phyloP scores from a whole-genome alignment of 805 yeast species.

The Wickerhamiella dianesei region DNA sequence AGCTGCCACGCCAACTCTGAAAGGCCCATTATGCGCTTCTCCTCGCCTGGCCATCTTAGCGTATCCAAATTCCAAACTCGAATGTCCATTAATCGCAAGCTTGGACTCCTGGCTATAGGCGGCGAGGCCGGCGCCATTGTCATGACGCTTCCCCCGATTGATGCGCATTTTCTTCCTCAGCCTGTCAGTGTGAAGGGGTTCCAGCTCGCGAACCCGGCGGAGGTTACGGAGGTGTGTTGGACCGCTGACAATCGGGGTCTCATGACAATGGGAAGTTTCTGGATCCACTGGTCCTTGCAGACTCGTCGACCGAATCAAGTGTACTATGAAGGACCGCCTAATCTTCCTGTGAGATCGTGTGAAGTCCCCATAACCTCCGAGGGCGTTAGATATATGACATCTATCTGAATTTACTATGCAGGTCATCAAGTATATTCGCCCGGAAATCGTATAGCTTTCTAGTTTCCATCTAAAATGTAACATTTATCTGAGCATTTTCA shows the following conservation, averaged over 20 bases:
- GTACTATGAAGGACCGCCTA: too few relatives aligned
- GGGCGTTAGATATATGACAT: not conserved
- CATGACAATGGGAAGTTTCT: not conserved
- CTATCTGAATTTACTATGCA: constrained; percentile 4
- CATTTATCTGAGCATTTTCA: not conserved
- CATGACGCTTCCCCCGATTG: constrained; percentile 7
- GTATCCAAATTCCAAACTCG: constrained; percentile 1
- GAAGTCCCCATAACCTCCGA: not conserved
- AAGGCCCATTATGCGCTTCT: constrained; percentile 4
- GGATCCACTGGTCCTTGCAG: not conserved
- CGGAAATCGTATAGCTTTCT: too few relatives aligned
- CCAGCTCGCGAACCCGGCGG: not conserved
- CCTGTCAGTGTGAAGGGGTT: constrained; percentile 3
- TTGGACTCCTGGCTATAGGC: constrained; percentile 12
- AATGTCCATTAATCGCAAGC: constrained; percentile 4
- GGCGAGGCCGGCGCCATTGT: constrained; percentile 14
- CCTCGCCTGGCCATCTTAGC: not conserved
- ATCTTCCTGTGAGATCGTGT: not conserved
- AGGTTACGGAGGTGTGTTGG: constrained; percentile 5
- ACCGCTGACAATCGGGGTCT: constrained; percentile 7
- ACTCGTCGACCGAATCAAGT: not conserved
- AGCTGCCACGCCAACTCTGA: not conserved
- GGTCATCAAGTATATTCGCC: not conserved
- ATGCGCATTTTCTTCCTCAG: not conserved
- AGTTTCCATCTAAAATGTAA: not conserved